phyloP scores from a whole-genome alignment of 2,329 filamentous ascomycete species.

The Aspergillus sp. region DNA sequence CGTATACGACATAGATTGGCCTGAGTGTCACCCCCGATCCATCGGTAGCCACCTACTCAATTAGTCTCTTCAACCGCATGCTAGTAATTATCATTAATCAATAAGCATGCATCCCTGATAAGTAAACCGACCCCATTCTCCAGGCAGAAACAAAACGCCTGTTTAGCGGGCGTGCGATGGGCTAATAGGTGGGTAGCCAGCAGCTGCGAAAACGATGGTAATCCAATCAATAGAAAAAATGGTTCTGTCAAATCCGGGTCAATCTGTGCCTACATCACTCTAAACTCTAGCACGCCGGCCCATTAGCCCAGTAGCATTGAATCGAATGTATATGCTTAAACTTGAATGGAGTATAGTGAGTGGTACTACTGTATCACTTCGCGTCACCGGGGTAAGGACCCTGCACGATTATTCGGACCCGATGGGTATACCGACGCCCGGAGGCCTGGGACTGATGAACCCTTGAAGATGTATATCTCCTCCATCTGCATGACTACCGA shows the following conservation, averaged over 20 bases:
- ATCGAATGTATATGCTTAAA: background rate
- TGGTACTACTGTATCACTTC: background rate
- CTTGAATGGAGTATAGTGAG: background rate
- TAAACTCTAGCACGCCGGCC: background rate
- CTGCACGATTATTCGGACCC: background rate
- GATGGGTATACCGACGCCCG: background rate
- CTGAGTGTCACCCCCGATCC: background rate
- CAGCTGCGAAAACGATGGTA: background rate
- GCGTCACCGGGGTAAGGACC: background rate
- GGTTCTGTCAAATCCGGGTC: background rate
- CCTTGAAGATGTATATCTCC: background rate
- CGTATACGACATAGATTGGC: background rate
- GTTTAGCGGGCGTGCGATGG: background rate
- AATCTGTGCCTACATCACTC: background rate
- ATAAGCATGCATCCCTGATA: background rate
- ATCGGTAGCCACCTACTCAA: background rate
- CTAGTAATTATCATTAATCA: background rate
- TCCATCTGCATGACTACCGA: slow-evolving; percentile 11
- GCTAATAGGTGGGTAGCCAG: background rate
- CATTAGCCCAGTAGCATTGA: background rate
- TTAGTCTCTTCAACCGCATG: background rate
- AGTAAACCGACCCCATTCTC: background rate
- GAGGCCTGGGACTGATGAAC: background rate
- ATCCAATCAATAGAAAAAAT: background rate
- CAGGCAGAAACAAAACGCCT: slow-evolving; percentile 1